Percentiles rank a stretch among this genome's conserved stretches.
Evolutionary conservation across 1,139 yeast genomes (phyloP).

Genomic region (Geotrichum bryndzae): DNA sequence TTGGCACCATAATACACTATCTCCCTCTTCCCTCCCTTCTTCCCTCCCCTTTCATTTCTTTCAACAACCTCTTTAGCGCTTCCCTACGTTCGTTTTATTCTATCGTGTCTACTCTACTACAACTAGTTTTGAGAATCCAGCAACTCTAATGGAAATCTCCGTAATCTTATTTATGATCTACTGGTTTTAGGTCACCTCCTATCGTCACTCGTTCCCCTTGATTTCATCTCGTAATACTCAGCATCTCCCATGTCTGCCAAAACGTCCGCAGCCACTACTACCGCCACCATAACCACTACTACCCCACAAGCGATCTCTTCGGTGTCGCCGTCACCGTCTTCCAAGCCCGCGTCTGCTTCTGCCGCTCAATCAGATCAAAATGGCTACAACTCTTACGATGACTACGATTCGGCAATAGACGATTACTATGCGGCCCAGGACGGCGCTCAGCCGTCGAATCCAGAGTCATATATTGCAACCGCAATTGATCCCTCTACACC

Average conservation of each 20-base stretch:
- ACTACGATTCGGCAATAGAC: slow-evolving; percentile 10
- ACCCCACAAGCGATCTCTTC: not conserved
- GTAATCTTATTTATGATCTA: not conserved
- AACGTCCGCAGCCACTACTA: not conserved
- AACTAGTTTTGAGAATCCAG: not conserved
- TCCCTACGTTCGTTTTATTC: not conserved
- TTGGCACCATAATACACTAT: not conserved
- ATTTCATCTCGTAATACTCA: not conserved
- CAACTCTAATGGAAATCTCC: not conserved
- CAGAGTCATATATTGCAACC: not conserved
- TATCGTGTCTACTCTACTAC: not conserved
- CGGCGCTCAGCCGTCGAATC: not conserved
- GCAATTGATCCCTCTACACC: not conserved
- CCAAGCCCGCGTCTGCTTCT: not conserved
- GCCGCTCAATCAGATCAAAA: not conserved
- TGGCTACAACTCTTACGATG: slow-evolving; percentile 1
- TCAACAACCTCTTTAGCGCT: not conserved
- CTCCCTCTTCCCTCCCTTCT: not conserved
- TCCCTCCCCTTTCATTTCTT: not conserved
- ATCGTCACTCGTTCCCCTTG: not conserved
- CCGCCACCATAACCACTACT: not conserved
- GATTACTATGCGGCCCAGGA: slow-evolving; percentile 7
- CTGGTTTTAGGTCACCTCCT: not conserved
- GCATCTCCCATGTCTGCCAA: not conserved
- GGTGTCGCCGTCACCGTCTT: not conserved